Conservation (phyloP, 495 filamentous ascomycete species). For the Annulohypoxylon moriforme region DNA sequence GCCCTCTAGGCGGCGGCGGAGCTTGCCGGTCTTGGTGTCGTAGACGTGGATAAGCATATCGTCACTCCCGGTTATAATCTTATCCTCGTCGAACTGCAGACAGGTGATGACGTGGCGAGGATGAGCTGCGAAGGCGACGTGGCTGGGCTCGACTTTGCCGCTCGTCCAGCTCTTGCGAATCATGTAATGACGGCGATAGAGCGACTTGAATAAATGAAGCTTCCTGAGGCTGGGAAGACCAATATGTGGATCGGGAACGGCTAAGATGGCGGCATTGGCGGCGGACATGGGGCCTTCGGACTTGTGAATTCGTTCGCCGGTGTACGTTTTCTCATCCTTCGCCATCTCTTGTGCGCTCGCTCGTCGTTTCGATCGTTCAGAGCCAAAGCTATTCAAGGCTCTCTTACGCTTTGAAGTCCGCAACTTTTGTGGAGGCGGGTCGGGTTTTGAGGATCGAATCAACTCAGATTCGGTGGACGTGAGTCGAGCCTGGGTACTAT, state of each 20-base stretch:
- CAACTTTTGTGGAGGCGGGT: conserved; percentile 47
- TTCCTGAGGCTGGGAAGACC: conserved; percentile 81
- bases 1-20: conserved; percentile 83
- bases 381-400: conserved; percentile 50
- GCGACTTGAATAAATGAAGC: conserved; percentile 94
- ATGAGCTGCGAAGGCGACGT: conserved; percentile 95
- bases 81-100: conserved; percentile 96
- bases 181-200: conserved; percentile 91
- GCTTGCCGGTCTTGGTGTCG: conserved; percentile 91
- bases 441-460: conserved; percentile 52
- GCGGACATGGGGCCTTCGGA: conserved; percentile 87
- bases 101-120: conserved; percentile 97
- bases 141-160: conserved; percentile 83
- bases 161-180: conserved; percentile 93
- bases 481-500: conserved; percentile 65
- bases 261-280: conserved; percentile 80
- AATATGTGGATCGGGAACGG: conserved; percentile 82
- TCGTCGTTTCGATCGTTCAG: conserved; percentile 65
- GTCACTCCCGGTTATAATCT: conserved; percentile 97
- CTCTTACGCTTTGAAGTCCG: conserved; percentile 60
- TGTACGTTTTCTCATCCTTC: conserved; percentile 51
- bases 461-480: conserved; percentile 63
- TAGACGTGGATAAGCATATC: conserved; percentile 99
- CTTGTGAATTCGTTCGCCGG: conserved; percentile 53
- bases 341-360: conserved; percentile 56